phyloP scores from a whole-genome alignment of 495 filamentous ascomycete genomes.

The Geopyxis carbonaria region DNA sequence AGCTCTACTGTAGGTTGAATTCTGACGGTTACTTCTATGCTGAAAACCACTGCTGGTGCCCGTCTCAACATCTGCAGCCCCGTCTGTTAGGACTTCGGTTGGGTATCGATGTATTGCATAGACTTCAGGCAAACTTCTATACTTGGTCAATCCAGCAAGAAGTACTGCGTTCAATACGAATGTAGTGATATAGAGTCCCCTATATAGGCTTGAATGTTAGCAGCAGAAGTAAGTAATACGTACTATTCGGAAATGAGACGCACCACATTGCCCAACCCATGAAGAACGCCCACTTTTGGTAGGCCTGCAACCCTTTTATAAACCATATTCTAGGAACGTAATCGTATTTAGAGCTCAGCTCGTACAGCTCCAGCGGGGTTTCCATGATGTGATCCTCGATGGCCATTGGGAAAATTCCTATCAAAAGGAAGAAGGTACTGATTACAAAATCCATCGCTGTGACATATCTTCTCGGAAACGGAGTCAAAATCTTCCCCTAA shows the following conservation, averaged over 20 bases:
- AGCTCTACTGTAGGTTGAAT: too few relatives aligned
- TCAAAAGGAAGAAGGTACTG: constrained; percentile 1
- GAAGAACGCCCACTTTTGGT: constrained; percentile 4
- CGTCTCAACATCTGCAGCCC: too few relatives aligned
- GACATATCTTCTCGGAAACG: background rate
- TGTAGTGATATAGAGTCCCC: constrained; percentile 1
- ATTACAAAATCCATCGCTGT: constrained; percentile 6
- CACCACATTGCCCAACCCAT: constrained; percentile 7
- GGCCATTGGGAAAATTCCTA: constrained; percentile 5
- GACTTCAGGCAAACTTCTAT: background rate
- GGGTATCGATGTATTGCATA: too few relatives aligned
- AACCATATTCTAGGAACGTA: background rate
- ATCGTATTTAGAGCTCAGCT: too few relatives aligned
- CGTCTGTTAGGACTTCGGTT: too few relatives aligned
- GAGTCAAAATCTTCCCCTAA: too few relatives aligned
- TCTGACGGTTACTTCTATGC: too few relatives aligned
- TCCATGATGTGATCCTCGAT: constrained; percentile 1
- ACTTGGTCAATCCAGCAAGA: background rate
- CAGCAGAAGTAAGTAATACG: too few relatives aligned
- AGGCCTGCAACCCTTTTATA: background rate
- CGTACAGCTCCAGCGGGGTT: too few relatives aligned
- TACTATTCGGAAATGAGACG: too few relatives aligned
- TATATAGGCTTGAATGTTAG: too few relatives aligned
- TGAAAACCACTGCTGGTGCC: too few relatives aligned
- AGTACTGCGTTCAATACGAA: background rate